A percentile compares a stretch with the other conserved stretches of the same genome.
phyloP scores from a whole-genome alignment of 805 yeast genomes.

The Myxozyma monticola region DNA sequence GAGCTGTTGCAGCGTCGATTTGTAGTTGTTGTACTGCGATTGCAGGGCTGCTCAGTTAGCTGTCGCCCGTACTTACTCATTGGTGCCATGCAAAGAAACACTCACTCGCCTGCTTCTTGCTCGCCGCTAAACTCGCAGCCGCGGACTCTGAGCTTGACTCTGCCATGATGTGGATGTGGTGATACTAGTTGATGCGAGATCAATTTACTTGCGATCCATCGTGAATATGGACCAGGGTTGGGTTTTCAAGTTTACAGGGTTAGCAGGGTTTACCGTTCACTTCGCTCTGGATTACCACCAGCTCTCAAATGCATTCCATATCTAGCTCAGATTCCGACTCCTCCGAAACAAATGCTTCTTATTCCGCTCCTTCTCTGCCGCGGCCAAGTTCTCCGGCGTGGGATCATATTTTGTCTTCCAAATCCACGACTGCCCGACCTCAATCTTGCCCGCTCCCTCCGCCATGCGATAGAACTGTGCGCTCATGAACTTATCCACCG shows the following conservation, averaged over 20 bases:
- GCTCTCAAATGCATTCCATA: no score
- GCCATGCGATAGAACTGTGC: constrained; percentile 40
- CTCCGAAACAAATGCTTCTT: constrained; percentile 1
- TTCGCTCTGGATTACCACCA: no score
- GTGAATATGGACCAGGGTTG: no score
- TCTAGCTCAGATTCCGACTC: background rate
- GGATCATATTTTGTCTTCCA: constrained; percentile 36
- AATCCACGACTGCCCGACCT: constrained; percentile 42
- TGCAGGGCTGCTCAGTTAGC: no score
- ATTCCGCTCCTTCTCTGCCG: background rate
- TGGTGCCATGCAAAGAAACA: background rate
- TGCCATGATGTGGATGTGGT: no score
- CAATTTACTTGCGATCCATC: no score
- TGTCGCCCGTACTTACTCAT: no score
- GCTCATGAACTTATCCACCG: constrained; percentile 37
- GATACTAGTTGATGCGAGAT: no score
- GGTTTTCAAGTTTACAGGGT: no score
- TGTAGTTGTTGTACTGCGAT: constrained; percentile 44
- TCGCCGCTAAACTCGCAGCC: constrained; percentile 12
- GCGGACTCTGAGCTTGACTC: no score
- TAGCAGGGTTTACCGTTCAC: no score
- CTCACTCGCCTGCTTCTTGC: constrained; percentile 22
- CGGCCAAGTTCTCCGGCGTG: constrained; percentile 9
- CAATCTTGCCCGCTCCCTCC: constrained; percentile 34
- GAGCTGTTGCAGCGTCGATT: constrained; percentile 40